Base-by-base conservation (phyloP, 163 green algal genomes). In the Picocystis sp. region DNA sequence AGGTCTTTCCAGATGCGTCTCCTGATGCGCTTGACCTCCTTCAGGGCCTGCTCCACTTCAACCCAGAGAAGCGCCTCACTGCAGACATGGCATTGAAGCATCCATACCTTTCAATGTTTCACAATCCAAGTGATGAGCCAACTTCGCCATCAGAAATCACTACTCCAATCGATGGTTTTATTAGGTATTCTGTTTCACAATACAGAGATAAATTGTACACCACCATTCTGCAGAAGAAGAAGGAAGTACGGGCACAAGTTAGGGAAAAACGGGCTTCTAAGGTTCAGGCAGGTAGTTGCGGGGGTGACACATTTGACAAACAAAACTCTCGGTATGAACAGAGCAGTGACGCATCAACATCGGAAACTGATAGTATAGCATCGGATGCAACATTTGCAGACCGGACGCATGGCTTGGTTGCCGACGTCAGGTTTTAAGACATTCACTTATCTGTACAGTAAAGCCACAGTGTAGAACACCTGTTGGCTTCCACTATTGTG, bases 21-120 rank as follows among this genome's bases (percentile, higher is more conserved):
- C 63, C 63, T 2, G 62, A 67, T n/a, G 65, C 65, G 23, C 34
- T 35, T 2, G 65, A 73, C 34, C 45, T 73, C 29, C 25, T 72
- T 2, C 17, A 19, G 19, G 62, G 60, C 45, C 72, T 92, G 53
- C 73, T 96, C 52, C 69, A 76, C 49, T 95, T 97, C 75, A 94
- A 96, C 65, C 88, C 88, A 5, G 60, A 81, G 55, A 92, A 92
- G 64, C 78, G 88, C n/a, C 79, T 97, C 25, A 84, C 69, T 3
- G 82, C 86, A 14, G 79, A 86, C 46, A 69, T 91, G 63, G 88
- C 88, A 43, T 61, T 98, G 66, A 50, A 58, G 25, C 89, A 98
- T 64, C 89, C 89, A 0, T 98, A 95, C 64, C 77, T 95, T 23
- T 73, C 82, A 2, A 81, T 93, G 55, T 98, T 97, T 68, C 84